Evolutionary conservation across 257 asterid genomes (phyloP), one percentile per base, ranked within the genome.

Genomic region (Cruciata laevipes): DNA sequence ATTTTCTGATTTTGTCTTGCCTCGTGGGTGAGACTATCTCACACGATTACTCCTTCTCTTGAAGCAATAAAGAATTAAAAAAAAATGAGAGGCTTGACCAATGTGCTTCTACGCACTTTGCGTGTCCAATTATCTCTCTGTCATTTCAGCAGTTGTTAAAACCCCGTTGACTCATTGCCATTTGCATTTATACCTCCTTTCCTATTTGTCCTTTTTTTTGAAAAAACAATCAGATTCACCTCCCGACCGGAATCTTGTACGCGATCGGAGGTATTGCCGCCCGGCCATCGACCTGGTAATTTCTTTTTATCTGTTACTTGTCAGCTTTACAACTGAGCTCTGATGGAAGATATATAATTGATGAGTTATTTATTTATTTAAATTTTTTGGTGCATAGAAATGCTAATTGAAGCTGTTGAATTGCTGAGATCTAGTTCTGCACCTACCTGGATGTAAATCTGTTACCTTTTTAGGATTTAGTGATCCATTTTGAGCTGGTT

Each of bases 21-120:
- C n/a, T n/a, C n/a, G n/a, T n/a, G n/a, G n/a, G n/a, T n/a, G n/a
- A n/a, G n/a, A n/a, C n/a, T n/a, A n/a, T n/a, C n/a, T n/a, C n/a
- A n/a, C n/a, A n/a, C n/a, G n/a, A n/a, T n/a, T n/a, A n/a, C n/a
- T n/a, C n/a, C n/a, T n/a, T n/a, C n/a, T n/a, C n/a, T n/a, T n/a
- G n/a, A n/a, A 42, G 17, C 51, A 42, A 42, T 12, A 42, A 42
- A 42, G 11, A 40, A 2, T 42, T 9, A 11, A 11, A 12, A 10
- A 42, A 42, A 13, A 42, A 12, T 3, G 17, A 42, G 51, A 42
- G 51, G 51, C 51, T 83, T 79, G 85, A 83, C 86, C 79, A 73
- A 55, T 81, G 83, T 76, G 77, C 81, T 55, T 59, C 67, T 42
- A 13, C 85, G 81, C 82, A 83, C 81, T 63, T 84, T 83, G 85